Conservation (phyloP, 2,329 filamentous ascomycete species). For the Aspergillus vadensis region DNA sequence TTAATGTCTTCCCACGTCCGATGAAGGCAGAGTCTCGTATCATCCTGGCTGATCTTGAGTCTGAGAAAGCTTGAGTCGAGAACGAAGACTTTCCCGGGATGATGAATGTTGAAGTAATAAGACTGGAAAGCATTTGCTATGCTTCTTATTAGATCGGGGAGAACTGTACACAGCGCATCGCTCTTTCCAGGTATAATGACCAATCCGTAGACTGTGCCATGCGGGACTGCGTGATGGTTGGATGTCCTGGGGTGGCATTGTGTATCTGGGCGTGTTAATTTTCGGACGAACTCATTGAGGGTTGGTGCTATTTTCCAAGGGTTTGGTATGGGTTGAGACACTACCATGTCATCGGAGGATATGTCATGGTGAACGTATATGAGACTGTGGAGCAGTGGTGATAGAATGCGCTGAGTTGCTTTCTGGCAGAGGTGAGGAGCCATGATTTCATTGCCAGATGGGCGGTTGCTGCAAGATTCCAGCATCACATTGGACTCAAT, state of each 20-base stretch:
- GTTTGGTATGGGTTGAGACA: background rate
- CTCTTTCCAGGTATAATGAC: background rate
- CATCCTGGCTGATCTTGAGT: conserved; percentile 15
- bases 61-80: conserved; percentile 30
- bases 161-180: conserved; percentile 30
- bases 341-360: background rate
- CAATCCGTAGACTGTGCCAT: background rate
- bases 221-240: background rate
- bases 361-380: background rate
- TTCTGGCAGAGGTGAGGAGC: background rate
- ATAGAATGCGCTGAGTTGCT: background rate
- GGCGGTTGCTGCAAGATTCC: background rate
- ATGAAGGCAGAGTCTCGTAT: conserved; percentile 26
- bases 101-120: background rate
- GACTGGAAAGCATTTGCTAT: conserved; percentile 17
- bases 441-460: too few relatives aligned
- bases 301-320: background rate
- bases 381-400: background rate
- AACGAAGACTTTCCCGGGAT: conserved; percentile 36
- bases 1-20: conserved; percentile 33
- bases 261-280: background rate
- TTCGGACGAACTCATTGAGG: conserved; percentile 5
- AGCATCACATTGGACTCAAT: background rate
- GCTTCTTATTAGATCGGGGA: conserved; percentile 25
- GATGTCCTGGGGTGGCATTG: background rate